These are phyloP conservation scores for Perkinsus olseni DNA, from an alignment of 169 alveolate species.

Conservation along the genomic window DNA sequence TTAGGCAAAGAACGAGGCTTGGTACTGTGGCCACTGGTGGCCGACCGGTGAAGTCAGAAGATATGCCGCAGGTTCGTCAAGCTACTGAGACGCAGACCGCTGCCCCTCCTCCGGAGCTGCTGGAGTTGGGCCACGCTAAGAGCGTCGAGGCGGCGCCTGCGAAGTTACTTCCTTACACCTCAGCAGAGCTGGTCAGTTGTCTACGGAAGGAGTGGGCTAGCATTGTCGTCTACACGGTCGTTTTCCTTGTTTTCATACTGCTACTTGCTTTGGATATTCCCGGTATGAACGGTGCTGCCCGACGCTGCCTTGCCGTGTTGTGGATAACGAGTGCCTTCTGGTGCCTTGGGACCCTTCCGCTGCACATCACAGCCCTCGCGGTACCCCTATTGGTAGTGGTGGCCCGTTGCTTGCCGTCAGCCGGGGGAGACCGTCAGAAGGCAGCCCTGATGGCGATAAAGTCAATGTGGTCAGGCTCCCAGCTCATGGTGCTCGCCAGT, in stretches of 20 bases:
- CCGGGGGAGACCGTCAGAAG: not conserved
- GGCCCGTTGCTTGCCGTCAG: not conserved
- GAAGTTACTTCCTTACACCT: not conserved
- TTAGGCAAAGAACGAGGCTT: not conserved
- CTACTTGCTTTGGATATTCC: not conserved
- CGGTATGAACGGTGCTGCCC: not conserved
- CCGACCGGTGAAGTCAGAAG: not conserved
- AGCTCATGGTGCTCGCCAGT: not conserved
- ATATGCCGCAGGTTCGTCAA: not conserved
- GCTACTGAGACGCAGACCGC: not conserved
- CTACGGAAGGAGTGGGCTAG: not conserved
- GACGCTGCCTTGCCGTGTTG: not conserved
- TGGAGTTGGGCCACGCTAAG: not conserved
- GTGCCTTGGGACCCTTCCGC: not conserved
- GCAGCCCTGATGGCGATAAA: not conserved
- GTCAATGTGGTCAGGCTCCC: not conserved
- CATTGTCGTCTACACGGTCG: not conserved
- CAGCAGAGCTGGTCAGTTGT: not conserved
- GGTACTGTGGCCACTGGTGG: not conserved
- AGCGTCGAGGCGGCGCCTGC: not conserved
- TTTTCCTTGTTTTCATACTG: not conserved
- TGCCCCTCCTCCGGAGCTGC: not conserved
- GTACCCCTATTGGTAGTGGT: not conserved
- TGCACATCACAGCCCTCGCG: not conserved
- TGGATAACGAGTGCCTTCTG: not conserved